Evolutionary conservation across 73 alveolate species (phyloP).

Genomic region (Blepharisma japonicum): DNA sequence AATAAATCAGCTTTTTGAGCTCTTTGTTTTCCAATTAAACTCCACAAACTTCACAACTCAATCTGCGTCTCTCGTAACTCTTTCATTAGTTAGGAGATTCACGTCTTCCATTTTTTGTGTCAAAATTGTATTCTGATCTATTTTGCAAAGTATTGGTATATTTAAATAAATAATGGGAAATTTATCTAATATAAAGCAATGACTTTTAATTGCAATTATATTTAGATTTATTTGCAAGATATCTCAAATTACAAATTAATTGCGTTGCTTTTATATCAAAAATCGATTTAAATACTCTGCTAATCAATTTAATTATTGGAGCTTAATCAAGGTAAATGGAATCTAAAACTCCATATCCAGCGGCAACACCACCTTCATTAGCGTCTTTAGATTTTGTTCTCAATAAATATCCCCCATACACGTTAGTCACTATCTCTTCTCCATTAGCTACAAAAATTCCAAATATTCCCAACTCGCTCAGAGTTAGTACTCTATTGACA

Average conservation of each 20-base stretch:
- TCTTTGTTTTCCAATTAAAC: background rate
- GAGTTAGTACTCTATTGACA: background rate
- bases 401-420: constrained; percentile 60
- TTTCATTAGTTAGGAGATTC: no score
- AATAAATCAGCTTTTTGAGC: constrained; percentile 8
- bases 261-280: no score
- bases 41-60: background rate
- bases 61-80: no score
- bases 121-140: no score
- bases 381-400: constrained; percentile 75
- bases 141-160: no score
- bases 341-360: constrained; percentile 86
- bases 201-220: no score
- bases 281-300: background rate
- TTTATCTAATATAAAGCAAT: no score
- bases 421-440: constrained; percentile 36
- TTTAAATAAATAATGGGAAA: no score
- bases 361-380: constrained; percentile 91
- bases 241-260: no score
- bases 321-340: background rate
- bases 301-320: background rate
- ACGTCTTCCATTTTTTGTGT: no score
- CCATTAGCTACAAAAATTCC: constrained; percentile 31
- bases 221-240: no score
- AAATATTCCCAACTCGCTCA: constrained; percentile 22